phyloP scores from a whole-genome alignment of 371 early-diverging fungal genomes.

The Mortierella sp. region DNA sequence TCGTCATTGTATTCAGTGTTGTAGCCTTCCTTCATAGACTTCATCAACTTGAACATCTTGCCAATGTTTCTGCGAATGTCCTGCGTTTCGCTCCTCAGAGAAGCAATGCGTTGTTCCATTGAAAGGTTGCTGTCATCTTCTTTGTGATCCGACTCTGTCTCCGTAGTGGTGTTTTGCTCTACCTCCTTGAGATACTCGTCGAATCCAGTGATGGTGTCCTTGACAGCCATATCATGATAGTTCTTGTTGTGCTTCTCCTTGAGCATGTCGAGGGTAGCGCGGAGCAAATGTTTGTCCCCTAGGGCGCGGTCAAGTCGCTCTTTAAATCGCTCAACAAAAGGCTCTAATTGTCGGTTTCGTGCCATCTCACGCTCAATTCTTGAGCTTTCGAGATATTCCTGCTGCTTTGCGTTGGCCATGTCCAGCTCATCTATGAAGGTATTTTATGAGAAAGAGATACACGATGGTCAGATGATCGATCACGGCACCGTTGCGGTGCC shows the following conservation, averaged over 20 bases:
- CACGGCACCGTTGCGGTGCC: no score
- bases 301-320: conserved; percentile 51
- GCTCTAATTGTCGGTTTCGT: conserved; percentile 19
- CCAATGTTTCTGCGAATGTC: conserved; percentile 30
- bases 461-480: no score
- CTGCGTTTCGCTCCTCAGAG: conserved; percentile 7
- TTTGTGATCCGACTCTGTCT: not conserved
- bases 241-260: conserved; percentile 80
- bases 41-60: conserved; percentile 23
- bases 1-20: conserved; percentile 43
- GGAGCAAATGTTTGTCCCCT: conserved; percentile 55
- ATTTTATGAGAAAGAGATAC: not conserved
- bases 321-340: conserved; percentile 45
- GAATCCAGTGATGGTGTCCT: conserved; percentile 67
- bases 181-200: conserved; percentile 61
- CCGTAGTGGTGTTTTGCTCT: conserved; percentile 6
- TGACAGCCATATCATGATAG: conserved; percentile 82
- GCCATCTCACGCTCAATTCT: conserved; percentile 28
- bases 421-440: conserved; percentile 45
- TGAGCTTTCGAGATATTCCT: conserved; percentile 22
- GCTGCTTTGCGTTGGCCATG: conserved; percentile 21
- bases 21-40: conserved; percentile 32
- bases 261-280: conserved; percentile 64
- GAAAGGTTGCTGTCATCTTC: conserved; percentile 6
- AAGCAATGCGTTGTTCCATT: conserved; percentile 4